Evolutionary conservation across 768 basidiomycete genomes (phyloP).

Genomic region (Leccinum truebloodii): DNA sequence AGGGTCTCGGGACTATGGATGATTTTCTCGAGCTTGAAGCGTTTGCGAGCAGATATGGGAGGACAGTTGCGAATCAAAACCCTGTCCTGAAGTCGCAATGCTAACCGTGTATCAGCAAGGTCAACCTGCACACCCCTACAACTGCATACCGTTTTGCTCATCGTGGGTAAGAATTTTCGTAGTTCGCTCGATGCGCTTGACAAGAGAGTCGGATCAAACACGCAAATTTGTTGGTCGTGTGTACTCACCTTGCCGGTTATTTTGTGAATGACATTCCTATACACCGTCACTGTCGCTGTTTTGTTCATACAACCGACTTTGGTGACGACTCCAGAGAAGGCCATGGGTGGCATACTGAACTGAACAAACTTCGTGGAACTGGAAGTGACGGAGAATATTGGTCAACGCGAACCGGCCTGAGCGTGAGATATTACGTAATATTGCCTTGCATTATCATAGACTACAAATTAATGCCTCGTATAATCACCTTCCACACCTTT

Average conservation of each 20-base stretch:
- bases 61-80: constrained; percentile 82
- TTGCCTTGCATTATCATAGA: too few species aligned
- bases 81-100: constrained; percentile 63
- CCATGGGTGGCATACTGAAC: constrained; percentile 82
- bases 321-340: constrained; percentile 72
- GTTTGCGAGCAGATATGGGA: constrained; percentile 76
- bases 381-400: not conserved
- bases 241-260: constrained; percentile 71
- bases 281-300: constrained; percentile 82
- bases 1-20: constrained; percentile 69
- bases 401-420: too few species aligned
- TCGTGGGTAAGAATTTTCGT: constrained; percentile 83
- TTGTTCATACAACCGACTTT: constrained; percentile 84
- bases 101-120: constrained; percentile 37
- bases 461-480: too few species aligned
- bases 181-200: constrained; percentile 68
- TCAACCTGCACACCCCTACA: not conserved
- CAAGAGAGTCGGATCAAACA: constrained; percentile 4
- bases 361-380: constrained; percentile 7
- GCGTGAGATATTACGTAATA: not conserved
- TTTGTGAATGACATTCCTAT: constrained; percentile 70
- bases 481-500: too few species aligned
- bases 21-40: constrained; percentile 69
- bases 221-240: not conserved
- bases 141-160: constrained; percentile 60